phyloP scores from a whole-genome alignment of 495 filamentous ascomycete species.

The Sabuloglossum arenarium region DNA sequence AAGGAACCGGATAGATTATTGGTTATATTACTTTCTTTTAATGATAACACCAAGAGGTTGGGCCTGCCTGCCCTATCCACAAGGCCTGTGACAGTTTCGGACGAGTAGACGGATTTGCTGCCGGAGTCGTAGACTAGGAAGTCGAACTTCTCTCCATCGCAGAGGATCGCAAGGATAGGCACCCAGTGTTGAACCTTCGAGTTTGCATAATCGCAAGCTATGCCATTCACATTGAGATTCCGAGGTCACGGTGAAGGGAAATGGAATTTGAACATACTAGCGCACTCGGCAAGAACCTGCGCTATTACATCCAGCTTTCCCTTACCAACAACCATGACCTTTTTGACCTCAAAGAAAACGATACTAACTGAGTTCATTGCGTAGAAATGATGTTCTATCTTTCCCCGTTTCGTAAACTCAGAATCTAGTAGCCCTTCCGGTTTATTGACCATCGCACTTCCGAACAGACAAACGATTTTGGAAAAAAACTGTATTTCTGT shows the following conservation, averaged over 20 bases:
- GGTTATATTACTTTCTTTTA: background rate
- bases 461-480: background rate
- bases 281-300: background rate
- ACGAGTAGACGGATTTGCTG: background rate
- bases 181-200: background rate
- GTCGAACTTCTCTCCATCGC: background rate
- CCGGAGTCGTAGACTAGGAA: background rate
- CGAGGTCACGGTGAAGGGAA: background rate
- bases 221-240: background rate
- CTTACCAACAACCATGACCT: background rate
- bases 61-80: background rate
- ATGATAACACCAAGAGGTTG: background rate
- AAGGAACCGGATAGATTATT: too few species aligned
- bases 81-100: background rate
- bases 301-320: background rate
- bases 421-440: background rate
- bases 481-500: background rate
- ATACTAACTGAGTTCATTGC: background rate
- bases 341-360: background rate
- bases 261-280: background rate
- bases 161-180: background rate
- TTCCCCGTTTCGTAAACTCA: background rate
- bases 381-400: background rate
- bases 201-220: background rate
- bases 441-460: background rate